phyloP scores from a whole-genome alignment of 1,284 basidiomycete genomes.

The Leccinum variabile region DNA sequence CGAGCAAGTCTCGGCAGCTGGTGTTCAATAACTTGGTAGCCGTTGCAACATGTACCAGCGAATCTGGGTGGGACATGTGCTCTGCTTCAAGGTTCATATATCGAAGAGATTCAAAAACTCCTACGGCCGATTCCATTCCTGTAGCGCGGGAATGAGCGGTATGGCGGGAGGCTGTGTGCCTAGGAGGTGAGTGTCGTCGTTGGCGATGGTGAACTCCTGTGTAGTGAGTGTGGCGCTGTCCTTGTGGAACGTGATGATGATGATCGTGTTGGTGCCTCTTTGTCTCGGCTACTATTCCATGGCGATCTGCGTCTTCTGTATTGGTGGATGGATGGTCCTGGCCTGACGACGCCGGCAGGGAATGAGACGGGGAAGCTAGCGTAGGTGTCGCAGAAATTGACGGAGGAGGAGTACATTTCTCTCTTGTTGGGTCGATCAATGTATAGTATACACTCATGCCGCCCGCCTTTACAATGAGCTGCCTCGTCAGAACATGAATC shows the following conservation, averaged over 20 bases:
- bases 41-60: slow-evolving; percentile 50
- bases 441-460: slow-evolving; percentile 67
- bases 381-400: slow-evolving; percentile 44
- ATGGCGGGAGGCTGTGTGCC: slow-evolving; percentile 19
- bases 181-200: slow-evolving; percentile 13
- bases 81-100: slow-evolving; percentile 77
- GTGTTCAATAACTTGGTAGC: slow-evolving; percentile 54
- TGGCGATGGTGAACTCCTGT: slow-evolving; percentile 29
- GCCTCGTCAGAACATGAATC: slow-evolving; percentile 52
- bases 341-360: slow-evolving; percentile 29
- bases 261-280: slow-evolving; percentile 6
- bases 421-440: slow-evolving; percentile 59
- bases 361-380: slow-evolving; percentile 31
- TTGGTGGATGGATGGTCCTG: slow-evolving; percentile 7
- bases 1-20: slow-evolving; percentile 60
- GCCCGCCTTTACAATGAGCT: slow-evolving; percentile 58
- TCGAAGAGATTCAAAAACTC: slow-evolving; percentile 77
- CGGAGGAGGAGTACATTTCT: slow-evolving; percentile 53
- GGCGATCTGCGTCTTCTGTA: slow-evolving; percentile 2
- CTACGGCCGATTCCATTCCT: slow-evolving; percentile 62
- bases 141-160: slow-evolving; percentile 26
- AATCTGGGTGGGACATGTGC: slow-evolving; percentile 44
- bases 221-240: slow-evolving; percentile 11
- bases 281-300: background rate
- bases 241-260: slow-evolving; percentile 17